Conservation (phyloP, 129 eudicot genomes). For the Scalesia atractyloides region DNA sequence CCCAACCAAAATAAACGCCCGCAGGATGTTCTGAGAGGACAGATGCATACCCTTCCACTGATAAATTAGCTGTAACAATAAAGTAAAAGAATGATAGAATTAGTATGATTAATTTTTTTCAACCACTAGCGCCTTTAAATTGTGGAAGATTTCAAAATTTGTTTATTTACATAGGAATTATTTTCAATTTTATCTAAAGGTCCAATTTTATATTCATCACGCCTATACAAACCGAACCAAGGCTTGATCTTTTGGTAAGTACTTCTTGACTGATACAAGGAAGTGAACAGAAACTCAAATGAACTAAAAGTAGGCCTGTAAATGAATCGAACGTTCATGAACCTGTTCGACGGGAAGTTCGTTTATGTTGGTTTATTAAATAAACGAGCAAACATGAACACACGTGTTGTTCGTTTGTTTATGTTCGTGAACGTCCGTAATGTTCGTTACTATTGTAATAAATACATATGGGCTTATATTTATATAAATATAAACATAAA, state of each 20-base stretch:
- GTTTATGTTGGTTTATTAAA: no score
- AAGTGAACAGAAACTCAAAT: neutral
- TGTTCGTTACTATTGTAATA: no score
- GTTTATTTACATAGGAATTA: neutral
- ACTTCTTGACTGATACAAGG: slow-evolving; percentile 3
- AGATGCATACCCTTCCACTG: slow-evolving; percentile 61
- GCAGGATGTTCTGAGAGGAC: slow-evolving; percentile 85
- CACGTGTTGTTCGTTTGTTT: no score
- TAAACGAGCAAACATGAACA: no score
- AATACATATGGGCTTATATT: no score
- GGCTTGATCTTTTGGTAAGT: slow-evolving; percentile 15
- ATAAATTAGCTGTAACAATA: slow-evolving; percentile 70
- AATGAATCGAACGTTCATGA: no score
- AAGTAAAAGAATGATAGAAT: slow-evolving; percentile 5
- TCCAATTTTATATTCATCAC: neutral
- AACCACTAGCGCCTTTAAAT: slow-evolving; percentile 14
- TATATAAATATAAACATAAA: no score
- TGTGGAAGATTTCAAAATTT: slow-evolving; percentile 4
- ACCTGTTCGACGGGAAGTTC: no score
- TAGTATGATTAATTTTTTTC: slow-evolving; percentile 1
- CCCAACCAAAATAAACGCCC: slow-evolving; percentile 99
- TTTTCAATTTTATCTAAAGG: neutral
- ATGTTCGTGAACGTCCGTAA: no score
- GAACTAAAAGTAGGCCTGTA: neutral
- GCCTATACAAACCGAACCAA: slow-evolving; percentile 5